phyloP scores from a whole-genome alignment of 2,329 filamentous ascomycete species.

The Clonostachys chloroleuca region DNA sequence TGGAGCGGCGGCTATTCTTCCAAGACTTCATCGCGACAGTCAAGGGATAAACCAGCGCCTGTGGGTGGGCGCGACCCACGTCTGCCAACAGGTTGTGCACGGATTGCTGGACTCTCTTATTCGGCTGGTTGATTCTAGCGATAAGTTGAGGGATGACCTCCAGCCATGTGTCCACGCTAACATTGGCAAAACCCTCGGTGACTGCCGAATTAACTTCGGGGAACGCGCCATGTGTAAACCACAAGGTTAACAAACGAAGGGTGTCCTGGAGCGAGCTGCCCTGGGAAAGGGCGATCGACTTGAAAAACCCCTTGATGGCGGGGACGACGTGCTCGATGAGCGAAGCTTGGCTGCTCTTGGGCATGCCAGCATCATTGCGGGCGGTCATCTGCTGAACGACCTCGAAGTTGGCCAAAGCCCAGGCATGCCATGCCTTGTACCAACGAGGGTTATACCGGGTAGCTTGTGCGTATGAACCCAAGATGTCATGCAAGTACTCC shows the following conservation, averaged over 20 bases:
- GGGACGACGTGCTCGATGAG: conserved; percentile 88
- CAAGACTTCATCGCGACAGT: conserved; percentile 96
- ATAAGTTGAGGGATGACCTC: conserved; percentile 98
- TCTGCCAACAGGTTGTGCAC: conserved; percentile 91
- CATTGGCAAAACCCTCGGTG: conserved; percentile 82
- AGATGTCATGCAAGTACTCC: conserved; percentile 79
- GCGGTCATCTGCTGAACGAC: conserved; percentile 81
- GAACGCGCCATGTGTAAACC: conserved; percentile 91
- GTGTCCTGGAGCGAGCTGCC: conserved; percentile 96
- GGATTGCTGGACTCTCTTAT: conserved; percentile 78
- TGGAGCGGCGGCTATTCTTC: conserved; percentile 76
- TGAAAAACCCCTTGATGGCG: conserved; percentile 93
- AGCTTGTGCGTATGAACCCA: conserved; percentile 86
- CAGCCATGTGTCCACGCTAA: conserved; percentile 97
- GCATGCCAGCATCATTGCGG: conserved; percentile 50
- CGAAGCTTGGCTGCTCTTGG: conserved; percentile 52
- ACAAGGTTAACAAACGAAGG: conserved; percentile 84
- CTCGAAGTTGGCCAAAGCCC: conserved; percentile 97
- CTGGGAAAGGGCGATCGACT: conserved; percentile 87
- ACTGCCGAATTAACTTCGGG: conserved; percentile 84
- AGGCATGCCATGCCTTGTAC: conserved; percentile 99
- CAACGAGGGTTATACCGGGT: conserved; percentile 92
- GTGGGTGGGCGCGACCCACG: conserved; percentile 89
- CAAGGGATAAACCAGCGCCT: conserved; percentile 92
- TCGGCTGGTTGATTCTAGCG: conserved; percentile 94